Evolutionary conservation across 441 rosid species (phyloP), one percentile per base, ranked within the genome.

Genomic region (Raphanus hybrid): DNA sequence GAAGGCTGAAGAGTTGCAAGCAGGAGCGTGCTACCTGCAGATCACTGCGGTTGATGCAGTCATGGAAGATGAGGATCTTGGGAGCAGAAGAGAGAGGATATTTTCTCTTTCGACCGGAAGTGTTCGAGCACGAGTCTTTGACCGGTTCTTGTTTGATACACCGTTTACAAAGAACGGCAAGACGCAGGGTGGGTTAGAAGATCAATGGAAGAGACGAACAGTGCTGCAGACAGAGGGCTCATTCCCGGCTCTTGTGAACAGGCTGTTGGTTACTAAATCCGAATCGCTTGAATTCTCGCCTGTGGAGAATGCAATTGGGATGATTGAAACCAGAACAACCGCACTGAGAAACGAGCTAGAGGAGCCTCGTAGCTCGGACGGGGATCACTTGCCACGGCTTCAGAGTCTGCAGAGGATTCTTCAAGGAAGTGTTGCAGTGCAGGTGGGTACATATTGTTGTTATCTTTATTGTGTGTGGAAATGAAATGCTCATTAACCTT

Each of bases 401-500:
- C 98, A 93, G 85, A 93, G 98, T 83, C 86, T 96, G 67, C 99
- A 93, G 88, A 88, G 99, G 82, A 96, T 96, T 82, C 97, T 96
- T 73, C 99, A 93, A 87, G 98, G 99, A 86, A 96, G 97, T 84
- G 99, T 93, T 68, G 99, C 99, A n/a, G 99, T 93, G 66, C 99
- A 93, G 84, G 99, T 93, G 69, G 78, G 96, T 59, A 9, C 29
- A 20, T 52, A 39, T 39, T 8, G 32, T 4, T 8, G 29, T 60
- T 4, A 6, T 12, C 0, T 26, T 5, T 60, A 60, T 27, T 12
- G 8, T 59, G 8, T 59, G 8, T 59, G 35, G 16, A 60, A 60
- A 27, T 27, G 45, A 52, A 64, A 70, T 29, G 67, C 45, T 75
- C 9, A 50, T 8, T 11, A 27, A 6, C 27, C 35, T 66, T 70